These are phyloP conservation scores for Botrytis byssoidea DNA, from an alignment of 2,329 filamentous ascomycete species.

Conservation along the genomic window DNA sequence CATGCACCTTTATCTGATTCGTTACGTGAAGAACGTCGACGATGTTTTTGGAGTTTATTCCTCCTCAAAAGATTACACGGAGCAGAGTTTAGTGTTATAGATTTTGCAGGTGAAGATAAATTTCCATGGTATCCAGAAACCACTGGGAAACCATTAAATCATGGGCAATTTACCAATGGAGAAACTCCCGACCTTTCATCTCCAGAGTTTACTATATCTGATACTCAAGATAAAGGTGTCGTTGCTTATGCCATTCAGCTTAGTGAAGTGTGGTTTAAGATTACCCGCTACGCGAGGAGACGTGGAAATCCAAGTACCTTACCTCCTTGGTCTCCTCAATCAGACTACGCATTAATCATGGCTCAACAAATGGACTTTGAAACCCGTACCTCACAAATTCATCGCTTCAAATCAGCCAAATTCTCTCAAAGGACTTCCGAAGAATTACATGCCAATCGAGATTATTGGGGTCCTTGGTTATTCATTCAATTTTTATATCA, in stretches of 20 bases:
- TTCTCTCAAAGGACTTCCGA: slow-evolving; percentile 45
- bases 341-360: slow-evolving; percentile 51
- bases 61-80: slow-evolving; percentile 36
- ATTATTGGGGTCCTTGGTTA: slow-evolving; percentile 55
- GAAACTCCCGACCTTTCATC: slow-evolving; percentile 9
- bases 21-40: slow-evolving; percentile 36
- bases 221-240: slow-evolving; percentile 43
- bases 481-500: slow-evolving; percentile 53
- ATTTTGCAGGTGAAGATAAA: slow-evolving; percentile 40
- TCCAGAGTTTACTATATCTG: slow-evolving; percentile 26
- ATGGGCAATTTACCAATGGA: slow-evolving; percentile 18
- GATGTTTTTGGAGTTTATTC: slow-evolving; percentile 40
- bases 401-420: slow-evolving; percentile 51
- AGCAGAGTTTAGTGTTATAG: slow-evolving; percentile 40
- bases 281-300: slow-evolving; percentile 47
- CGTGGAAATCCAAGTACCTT: slow-evolving; percentile 45
- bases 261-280: slow-evolving; percentile 49
- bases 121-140: slow-evolving; percentile 44
- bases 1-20: slow-evolving; percentile 23
- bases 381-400: slow-evolving; percentile 49
- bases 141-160: slow-evolving; percentile 33
- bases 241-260: slow-evolving; percentile 47
- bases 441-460: slow-evolving; percentile 46
- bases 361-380: slow-evolving; percentile 52
- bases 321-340: slow-evolving; percentile 50